Evolutionary conservation across 2,329 filamentous ascomycete species (phyloP), one percentile per base, ranked within the genome.

Genomic region (Tolypocladium ophioglossoides): DNA sequence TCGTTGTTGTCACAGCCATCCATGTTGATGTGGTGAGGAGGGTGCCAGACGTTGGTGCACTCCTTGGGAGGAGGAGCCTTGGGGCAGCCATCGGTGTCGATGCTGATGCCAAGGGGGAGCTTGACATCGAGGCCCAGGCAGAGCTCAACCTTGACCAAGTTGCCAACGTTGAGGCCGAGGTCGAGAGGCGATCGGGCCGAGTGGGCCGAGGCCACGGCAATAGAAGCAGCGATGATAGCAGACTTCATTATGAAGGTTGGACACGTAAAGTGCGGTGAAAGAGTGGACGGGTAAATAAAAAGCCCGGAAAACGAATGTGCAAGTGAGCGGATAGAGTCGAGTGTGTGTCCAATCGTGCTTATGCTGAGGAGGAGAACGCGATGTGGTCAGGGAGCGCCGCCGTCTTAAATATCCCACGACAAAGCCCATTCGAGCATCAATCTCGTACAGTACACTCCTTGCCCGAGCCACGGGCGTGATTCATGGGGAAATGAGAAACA

Each of bases 11-110:
- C 67, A 55, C 70, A 72, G 55, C 60, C 63, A 52, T 72, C 70
- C 32, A 72, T 72, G 59, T 60, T 57, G 54, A 71, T 61, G 32
- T 61, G 57, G 63, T 73, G 70, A 14, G 68, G 55, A 50, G 70
- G 70, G 61, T 73, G 70, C 67, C 66, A 72, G 59, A 67, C 55
- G 58, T 66, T 59, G 58, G 54, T 60, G 60, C 60, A 63, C 57
- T 57, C 66, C 1, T 56, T 32, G 14, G 63, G 56, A 11, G 70
- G 67, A 2, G 50, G 55, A n/a, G 34, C 14, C 2, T 37, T 35
- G 48, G 66, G 66, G 58, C 61, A 62, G 49, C 48, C 48, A 40
- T 44, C 59, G 12, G 58, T 47, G 10, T 54, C 60, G 20, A 60
- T 52, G 53, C 38, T 52, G 39, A 62, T 55, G 20, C 52, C 51